A percentile compares a stretch with the other conserved stretches of the same genome.
Conservation (phyloP, 345 rosid species). For the Reutealis trisperma region DNA sequence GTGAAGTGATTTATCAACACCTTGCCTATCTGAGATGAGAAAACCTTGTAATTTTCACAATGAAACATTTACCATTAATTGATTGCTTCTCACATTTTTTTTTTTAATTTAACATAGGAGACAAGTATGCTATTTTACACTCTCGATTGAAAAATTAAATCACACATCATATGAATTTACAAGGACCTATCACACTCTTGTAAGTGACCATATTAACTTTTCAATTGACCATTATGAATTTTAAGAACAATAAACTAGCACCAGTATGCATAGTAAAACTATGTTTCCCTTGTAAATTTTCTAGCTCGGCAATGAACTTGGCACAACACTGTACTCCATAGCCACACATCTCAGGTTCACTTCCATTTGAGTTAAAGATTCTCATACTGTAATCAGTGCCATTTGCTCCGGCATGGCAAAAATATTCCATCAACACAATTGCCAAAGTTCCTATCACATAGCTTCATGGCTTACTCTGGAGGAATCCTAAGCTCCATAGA, state of each 20-base stretch:
- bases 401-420: slow-evolving; percentile 79
- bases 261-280: slow-evolving; percentile 87
- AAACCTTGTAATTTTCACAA: slow-evolving; percentile 21
- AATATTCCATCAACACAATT: slow-evolving; percentile 97
- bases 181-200: too few species aligned
- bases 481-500: slow-evolving; percentile 68
- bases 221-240: too few species aligned
- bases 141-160: too few species aligned
- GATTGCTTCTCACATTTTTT: too few species aligned
- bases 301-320: slow-evolving; percentile 76
- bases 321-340: slow-evolving; percentile 95
- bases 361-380: slow-evolving; percentile 92
- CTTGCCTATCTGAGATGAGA: slow-evolving; percentile 33
- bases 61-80: too few species aligned
- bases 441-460: slow-evolving; percentile 91
- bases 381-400: slow-evolving; percentile 89
- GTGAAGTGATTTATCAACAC: slow-evolving; percentile 34
- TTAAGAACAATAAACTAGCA: slow-evolving; percentile 92
- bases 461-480: slow-evolving; percentile 83
- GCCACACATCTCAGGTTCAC: slow-evolving; percentile 99
- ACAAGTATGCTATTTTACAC: too few species aligned
- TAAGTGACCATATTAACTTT: too few species aligned
- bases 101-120: too few species aligned
- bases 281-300: slow-evolving; percentile 64
- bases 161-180: too few species aligned